Evolutionary conservation across 306 rosid genomes (phyloP).

Genomic region (Sindora glabra): DNA sequence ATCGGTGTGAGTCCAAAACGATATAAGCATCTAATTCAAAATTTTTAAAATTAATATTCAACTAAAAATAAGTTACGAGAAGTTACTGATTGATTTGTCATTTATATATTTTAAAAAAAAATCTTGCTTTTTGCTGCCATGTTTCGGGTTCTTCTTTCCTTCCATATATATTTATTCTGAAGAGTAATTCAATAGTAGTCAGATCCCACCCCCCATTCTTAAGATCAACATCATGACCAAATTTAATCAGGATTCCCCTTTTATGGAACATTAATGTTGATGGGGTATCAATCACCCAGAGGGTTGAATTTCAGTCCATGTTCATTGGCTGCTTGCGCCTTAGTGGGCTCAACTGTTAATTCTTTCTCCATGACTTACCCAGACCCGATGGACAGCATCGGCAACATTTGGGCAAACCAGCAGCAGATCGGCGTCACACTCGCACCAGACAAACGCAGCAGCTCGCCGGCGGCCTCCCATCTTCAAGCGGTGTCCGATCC

Average conservation of each 20-base stretch:
- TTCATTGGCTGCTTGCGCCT: slow-evolving; percentile 32
- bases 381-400: too few species aligned
- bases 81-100: too few species aligned
- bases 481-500: too few species aligned
- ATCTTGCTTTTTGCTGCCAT: slow-evolving; percentile 18
- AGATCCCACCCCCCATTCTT: slow-evolving; percentile 49
- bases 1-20: too few species aligned
- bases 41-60: too few species aligned
- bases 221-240: slow-evolving; percentile 31
- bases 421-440: too few species aligned
- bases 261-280: background rate
- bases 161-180: background rate
- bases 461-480: too few species aligned
- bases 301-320: slow-evolving; percentile 12
- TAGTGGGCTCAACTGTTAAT: slow-evolving; percentile 16
- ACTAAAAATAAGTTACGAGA: too few species aligned
- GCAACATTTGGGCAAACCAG: too few species aligned
- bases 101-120: background rate
- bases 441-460: too few species aligned
- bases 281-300: slow-evolving; percentile 17
- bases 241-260: slow-evolving; percentile 16
- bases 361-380: slow-evolving; percentile 16
- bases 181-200: slow-evolving; percentile 51
- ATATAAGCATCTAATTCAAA: too few species aligned
- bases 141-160: slow-evolving; percentile 6